Evolutionary conservation across 2,329 filamentous ascomycete species (phyloP), one percentile per base, ranked within the genome.

Genomic region (Metarhizium guizhouense): DNA sequence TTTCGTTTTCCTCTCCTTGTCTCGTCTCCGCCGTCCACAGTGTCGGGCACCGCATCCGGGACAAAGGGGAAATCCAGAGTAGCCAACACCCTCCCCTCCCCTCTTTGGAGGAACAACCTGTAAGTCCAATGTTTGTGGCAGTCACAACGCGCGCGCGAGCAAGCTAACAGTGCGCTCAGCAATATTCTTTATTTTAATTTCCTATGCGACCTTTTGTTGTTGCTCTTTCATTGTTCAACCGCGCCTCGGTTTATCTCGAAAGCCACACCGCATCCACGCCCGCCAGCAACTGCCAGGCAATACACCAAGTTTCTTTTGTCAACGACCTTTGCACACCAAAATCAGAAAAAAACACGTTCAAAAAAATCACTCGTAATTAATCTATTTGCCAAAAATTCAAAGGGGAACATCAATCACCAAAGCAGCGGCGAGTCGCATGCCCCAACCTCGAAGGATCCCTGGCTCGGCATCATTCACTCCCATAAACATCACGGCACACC

Each of bases 261-360:
- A 53, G 32, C 47, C 48, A 49, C 48, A 42, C 52, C 47, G 40
- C 47, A 18, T 36, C 50, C 4, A 20, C 42, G 16, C 40, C 32
- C 47, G 38, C 38, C 36, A 47, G 20, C 51, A 45, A 47, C 40
- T 30, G 36, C 52, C 32, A 52, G 52, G 36, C 52, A 45, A 54
- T 32, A 18, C 45, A 29, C 32, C 51, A 14, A 40, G 25, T 52
- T 57, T 47, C 32, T 57, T 52, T 57, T 57, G 55, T 57, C 42
- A 45, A n/a, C 6, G 25, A 40, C 20, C 11, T 4, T 16, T 45
- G 18, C 25, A 30, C 25, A 6, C 45, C 13, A 49, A 48, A 11
- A 38, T 32, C 47, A 11, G 18, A 32, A 50, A 14, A 56, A 20
- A 34, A 13, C 16, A 52, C 45, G 20, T 8, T 7, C 16, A 47